A percentile compares a stretch with the other conserved stretches of the same genome.
phyloP scores from a whole-genome alignment of 805 yeast genomes.

The Wickerhamiella azyma region DNA sequence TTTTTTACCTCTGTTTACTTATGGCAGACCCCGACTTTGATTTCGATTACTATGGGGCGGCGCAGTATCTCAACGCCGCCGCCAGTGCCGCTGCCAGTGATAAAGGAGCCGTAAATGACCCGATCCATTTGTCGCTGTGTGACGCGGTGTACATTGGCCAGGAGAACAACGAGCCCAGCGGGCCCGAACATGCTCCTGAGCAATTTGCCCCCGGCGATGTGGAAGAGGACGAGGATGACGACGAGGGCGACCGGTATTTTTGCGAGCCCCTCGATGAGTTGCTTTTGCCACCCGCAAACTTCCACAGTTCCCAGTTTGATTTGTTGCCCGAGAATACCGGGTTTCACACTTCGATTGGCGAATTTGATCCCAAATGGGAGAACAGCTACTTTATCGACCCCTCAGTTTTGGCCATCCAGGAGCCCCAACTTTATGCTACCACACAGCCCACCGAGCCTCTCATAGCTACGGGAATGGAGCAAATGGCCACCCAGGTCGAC shows the following conservation, averaged over 20 bases:
- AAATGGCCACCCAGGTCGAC: too few relatives aligned
- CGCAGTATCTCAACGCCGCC: background rate
- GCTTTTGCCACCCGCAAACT: background rate
- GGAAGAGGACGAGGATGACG: conserved; percentile 5
- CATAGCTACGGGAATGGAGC: background rate
- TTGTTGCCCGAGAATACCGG: background rate
- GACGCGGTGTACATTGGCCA: background rate
- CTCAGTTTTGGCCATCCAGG: background rate
- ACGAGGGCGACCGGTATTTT: background rate
- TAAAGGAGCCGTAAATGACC: background rate
- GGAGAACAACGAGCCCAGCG: background rate
- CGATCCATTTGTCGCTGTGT: background rate
- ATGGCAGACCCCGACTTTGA: background rate
- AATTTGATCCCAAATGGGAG: background rate
- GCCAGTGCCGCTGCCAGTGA: background rate
- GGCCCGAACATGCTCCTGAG: background rate
- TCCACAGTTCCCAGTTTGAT: background rate
- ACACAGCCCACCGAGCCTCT: background rate
- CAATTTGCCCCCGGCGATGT: background rate
- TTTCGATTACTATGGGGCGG: background rate
- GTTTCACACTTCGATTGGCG: background rate
- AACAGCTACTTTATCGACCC: background rate
- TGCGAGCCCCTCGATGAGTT: background rate
- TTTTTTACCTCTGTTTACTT: background rate
- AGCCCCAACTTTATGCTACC: background rate